These are phyloP conservation scores for Diaporthe australafricana DNA, from an alignment of 2,329 filamentous ascomycete genomes.

Conservation along the genomic window DNA sequence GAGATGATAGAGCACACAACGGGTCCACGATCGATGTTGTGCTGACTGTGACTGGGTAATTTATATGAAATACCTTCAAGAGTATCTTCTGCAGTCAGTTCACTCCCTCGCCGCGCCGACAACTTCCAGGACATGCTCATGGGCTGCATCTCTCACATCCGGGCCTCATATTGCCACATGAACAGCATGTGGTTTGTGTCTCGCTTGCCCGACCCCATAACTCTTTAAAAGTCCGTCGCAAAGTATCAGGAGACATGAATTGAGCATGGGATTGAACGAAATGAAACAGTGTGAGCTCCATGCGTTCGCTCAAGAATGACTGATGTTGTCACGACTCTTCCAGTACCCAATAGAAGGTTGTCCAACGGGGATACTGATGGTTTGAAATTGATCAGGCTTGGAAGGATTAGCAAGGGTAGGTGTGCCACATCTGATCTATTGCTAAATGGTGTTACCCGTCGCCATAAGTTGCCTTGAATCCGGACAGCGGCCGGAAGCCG, in stretches of 20 bases:
- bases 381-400: not conserved
- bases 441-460: not conserved
- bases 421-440: conserved; percentile 10
- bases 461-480: not conserved
- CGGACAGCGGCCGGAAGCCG: not conserved
- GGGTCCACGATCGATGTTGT: not conserved
- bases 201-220: not conserved
- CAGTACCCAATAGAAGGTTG: not conserved
- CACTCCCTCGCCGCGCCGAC: not conserved
- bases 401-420: not conserved
- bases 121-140: not conserved
- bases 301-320: not conserved
- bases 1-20: not conserved
- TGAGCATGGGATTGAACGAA: not conserved
- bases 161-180: not conserved
- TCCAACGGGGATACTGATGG: not conserved
- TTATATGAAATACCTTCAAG: not conserved
- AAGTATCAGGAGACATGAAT: not conserved
- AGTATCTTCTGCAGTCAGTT: not conserved
- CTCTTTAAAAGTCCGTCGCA: not conserved
- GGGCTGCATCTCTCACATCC: not conserved
- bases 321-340: conserved; percentile 3
- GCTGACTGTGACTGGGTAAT: not conserved
- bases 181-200: not conserved
- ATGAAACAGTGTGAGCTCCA: not conserved